Evolutionary conservation across 2,329 filamentous ascomycete species (phyloP).

Genomic region (Gliomastix tumulicola): DNA sequence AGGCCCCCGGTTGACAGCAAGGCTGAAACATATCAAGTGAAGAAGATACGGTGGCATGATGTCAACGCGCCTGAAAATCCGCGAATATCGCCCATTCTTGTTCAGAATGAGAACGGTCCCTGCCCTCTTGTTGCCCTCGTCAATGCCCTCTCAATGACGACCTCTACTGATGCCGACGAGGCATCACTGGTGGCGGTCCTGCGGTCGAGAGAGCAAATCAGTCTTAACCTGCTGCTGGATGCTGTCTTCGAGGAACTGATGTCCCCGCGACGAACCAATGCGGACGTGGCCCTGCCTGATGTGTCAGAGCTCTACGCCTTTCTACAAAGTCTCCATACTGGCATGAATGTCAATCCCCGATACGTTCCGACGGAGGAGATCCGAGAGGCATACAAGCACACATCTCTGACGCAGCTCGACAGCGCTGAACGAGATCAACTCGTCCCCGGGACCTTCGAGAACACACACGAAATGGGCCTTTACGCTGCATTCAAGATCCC

Average conservation of each 20-base stretch:
- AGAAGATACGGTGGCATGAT: slow-evolving; percentile 84
- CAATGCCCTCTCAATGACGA: slow-evolving; percentile 83
- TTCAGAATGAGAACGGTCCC: slow-evolving; percentile 91
- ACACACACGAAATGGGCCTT: slow-evolving; percentile 80
- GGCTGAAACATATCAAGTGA: slow-evolving; percentile 83
- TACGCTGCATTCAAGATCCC: slow-evolving; percentile 87
- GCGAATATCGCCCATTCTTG: slow-evolving; percentile 75
- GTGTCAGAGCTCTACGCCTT: slow-evolving; percentile 84
- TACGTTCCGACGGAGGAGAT: slow-evolving; percentile 58
- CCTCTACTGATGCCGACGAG: slow-evolving; percentile 52
- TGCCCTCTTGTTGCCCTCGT: slow-evolving; percentile 90
- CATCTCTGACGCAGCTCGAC: slow-evolving; percentile 44
- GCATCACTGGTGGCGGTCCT: slow-evolving; percentile 74
- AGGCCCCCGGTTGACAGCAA: slow-evolving; percentile 34
- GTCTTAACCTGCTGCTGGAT: slow-evolving; percentile 75
- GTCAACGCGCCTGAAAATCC: slow-evolving; percentile 49
- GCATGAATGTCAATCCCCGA: slow-evolving; percentile 96
- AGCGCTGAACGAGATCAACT: slow-evolving; percentile 38
- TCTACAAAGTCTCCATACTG: slow-evolving; percentile 80
- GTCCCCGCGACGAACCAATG: slow-evolving; percentile 60
- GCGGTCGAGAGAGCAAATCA: slow-evolving; percentile 77
- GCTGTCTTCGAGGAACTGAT: slow-evolving; percentile 92
- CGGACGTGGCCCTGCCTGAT: slow-evolving; percentile 66
- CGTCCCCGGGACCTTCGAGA: slow-evolving; percentile 71
- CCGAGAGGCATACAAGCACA: slow-evolving; percentile 39